A percentile compares a stretch with the other conserved stretches of the same genome.
These are phyloP conservation scores for Suhomyces taliae DNA, from an alignment of 1,139 yeast species.

Conservation along the genomic window DNA sequence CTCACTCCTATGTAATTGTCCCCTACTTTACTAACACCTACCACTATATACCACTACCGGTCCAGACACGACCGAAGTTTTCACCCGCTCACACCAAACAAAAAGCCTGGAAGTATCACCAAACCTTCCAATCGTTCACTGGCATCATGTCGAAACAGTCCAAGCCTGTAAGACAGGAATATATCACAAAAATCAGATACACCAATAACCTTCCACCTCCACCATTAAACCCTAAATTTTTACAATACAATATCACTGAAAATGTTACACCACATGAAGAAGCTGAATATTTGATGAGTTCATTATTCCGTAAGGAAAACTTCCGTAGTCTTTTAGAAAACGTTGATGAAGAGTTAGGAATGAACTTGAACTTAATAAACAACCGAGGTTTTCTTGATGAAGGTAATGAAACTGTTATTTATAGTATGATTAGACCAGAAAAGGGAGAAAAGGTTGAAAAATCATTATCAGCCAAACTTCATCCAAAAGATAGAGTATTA, in stretches of 20 bases:
- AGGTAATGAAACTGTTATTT: constrained; percentile 51
- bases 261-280: constrained; percentile 44
- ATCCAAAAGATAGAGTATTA: constrained; percentile 73
- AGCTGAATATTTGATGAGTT: constrained; percentile 65
- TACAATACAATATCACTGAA: constrained; percentile 53
- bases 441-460: constrained; percentile 14
- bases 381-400: constrained; percentile 70
- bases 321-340: constrained; percentile 63
- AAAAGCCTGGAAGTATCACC: background rate
- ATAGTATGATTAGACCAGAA: constrained; percentile 21
- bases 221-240: constrained; percentile 82
- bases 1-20: too few relatives aligned
- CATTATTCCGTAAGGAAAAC: constrained; percentile 76
- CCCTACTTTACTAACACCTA: background rate
- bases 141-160: constrained; percentile 24
- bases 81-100: background rate
- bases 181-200: constrained; percentile 83
- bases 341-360: constrained; percentile 72
- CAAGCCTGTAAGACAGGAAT: constrained; percentile 70
- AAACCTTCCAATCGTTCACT: background rate
- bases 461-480: constrained; percentile 45
- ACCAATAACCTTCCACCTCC: constrained; percentile 92
- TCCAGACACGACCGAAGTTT: background rate
- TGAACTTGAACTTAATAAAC: constrained; percentile 72
- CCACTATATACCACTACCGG: background rate